These are phyloP conservation scores for Cladophialophora psammophila DNA, from an alignment of 2,329 filamentous ascomycete genomes.

Conservation along the genomic window DNA sequence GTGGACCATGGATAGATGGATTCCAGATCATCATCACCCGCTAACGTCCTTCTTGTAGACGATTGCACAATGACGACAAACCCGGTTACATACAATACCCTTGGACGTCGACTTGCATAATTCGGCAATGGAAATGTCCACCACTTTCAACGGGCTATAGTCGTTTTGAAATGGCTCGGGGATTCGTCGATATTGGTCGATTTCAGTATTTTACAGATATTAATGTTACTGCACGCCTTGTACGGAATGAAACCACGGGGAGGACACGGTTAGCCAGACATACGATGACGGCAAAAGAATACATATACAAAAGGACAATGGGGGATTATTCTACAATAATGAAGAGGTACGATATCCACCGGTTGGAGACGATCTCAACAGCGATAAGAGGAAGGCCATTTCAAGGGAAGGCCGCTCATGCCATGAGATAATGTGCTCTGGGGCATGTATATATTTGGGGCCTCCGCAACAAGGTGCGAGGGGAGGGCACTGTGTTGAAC, in stretches of 20 bases:
- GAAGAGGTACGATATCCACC: constrained; percentile 11
- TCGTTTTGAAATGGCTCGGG: constrained; percentile 7
- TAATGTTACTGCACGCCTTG: constrained; percentile 18
- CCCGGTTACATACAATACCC: background rate
- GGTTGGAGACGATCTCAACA: constrained; percentile 16
- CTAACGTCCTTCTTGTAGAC: constrained; percentile 50
- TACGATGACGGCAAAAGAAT: constrained; percentile 25
- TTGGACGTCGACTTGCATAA: constrained; percentile 2
- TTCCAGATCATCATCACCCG: constrained; percentile 81
- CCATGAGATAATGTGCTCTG: background rate
- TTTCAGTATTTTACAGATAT: constrained; percentile 14
- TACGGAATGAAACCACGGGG: constrained; percentile 10
- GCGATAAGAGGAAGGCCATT: constrained; percentile 4
- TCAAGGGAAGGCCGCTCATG: background rate
- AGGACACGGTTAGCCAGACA: constrained; percentile 20
- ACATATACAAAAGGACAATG: background rate
- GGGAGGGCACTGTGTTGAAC: background rate
- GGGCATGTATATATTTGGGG: background rate
- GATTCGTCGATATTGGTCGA: constrained; percentile 13
- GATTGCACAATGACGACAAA: background rate
- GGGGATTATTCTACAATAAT: constrained; percentile 13
- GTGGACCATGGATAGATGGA: constrained; percentile 80
- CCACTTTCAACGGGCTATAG: constrained; percentile 5
- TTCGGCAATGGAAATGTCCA: constrained; percentile 8
- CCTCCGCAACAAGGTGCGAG: background rate